These are phyloP conservation scores for Gossypium ekmanianum DNA, from an alignment of 345 rosid species.

Conservation along the genomic window DNA sequence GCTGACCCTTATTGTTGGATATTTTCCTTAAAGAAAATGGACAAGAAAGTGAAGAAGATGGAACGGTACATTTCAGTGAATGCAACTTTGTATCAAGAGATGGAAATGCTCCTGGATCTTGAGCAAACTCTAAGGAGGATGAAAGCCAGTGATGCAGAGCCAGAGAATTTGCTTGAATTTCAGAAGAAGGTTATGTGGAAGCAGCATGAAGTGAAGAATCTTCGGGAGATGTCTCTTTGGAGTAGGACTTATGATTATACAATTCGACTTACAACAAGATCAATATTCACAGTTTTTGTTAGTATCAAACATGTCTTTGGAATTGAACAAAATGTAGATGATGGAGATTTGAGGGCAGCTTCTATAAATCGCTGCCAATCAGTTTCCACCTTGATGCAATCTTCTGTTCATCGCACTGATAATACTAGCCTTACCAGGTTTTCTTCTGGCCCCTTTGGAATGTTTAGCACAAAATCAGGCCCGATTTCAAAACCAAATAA, in stretches of 20 bases:
- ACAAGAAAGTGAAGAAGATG: slow-evolving; percentile 77
- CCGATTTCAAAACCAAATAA: slow-evolving; percentile 40
- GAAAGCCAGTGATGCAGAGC: slow-evolving; percentile 51
- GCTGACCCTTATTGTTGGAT: slow-evolving; percentile 72
- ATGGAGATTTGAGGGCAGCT: slow-evolving; percentile 48
- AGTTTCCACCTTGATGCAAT: slow-evolving; percentile 57
- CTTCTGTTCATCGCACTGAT: slow-evolving; percentile 53
- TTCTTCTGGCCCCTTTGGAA: slow-evolving; percentile 78
- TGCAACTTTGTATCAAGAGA: slow-evolving; percentile 78
- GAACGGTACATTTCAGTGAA: slow-evolving; percentile 68
- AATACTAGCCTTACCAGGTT: slow-evolving; percentile 49
- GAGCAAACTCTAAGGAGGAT: slow-evolving; percentile 76
- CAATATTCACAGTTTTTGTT: slow-evolving; percentile 65
- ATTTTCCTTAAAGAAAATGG: slow-evolving; percentile 77
- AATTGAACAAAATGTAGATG: slow-evolving; percentile 36
- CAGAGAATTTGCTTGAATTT: slow-evolving; percentile 55
- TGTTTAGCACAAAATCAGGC: slow-evolving; percentile 41
- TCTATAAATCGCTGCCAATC: slow-evolving; percentile 58
- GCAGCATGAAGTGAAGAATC: slow-evolving; percentile 72
- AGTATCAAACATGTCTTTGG: slow-evolving; percentile 73
- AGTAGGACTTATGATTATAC: slow-evolving; percentile 74
- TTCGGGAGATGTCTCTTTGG: slow-evolving; percentile 81
- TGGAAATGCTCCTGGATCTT: slow-evolving; percentile 74
- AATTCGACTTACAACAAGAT: slow-evolving; percentile 64
- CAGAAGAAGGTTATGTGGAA: slow-evolving; percentile 80